phyloP scores from a whole-genome alignment of 805 yeast species.

The Lachancea thermotolerans region DNA sequence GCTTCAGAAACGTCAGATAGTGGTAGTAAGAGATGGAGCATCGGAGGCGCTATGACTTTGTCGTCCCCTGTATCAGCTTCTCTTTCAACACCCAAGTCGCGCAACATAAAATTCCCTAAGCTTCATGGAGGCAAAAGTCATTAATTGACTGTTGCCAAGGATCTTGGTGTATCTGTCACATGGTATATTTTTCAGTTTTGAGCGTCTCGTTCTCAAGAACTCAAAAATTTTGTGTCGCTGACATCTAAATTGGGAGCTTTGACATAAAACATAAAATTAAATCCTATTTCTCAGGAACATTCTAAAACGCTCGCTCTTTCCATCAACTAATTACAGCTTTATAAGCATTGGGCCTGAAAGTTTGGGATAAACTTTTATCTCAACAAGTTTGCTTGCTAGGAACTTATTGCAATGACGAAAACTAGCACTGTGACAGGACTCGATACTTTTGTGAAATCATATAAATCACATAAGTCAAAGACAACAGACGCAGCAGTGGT shows the following conservation, averaged over 20 bases:
- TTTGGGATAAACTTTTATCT: background rate
- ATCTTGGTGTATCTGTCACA: too few species aligned
- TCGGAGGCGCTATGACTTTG: constrained; percentile 1
- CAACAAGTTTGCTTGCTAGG: too few species aligned
- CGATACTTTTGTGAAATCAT: background rate
- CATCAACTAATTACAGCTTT: too few species aligned
- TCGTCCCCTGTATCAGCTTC: constrained; percentile 4
- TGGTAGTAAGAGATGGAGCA: constrained; percentile 6
- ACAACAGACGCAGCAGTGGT: background rate
- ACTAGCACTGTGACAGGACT: too few species aligned
- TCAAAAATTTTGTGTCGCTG: too few species aligned
- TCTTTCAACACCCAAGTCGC: background rate
- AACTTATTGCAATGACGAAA: too few species aligned
- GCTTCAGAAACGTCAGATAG: constrained; percentile 1
- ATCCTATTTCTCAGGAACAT: too few species aligned
- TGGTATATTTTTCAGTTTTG: too few species aligned
- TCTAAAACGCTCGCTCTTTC: too few species aligned
- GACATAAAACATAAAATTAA: too few species aligned
- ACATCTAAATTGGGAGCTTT: too few species aligned
- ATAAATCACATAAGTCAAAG: background rate
- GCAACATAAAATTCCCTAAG: constrained; percentile 5
- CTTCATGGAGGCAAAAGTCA: constrained; percentile 4
- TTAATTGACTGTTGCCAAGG: background rate
- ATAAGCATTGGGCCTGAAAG: background rate
- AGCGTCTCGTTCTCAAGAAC: too few species aligned